phyloP scores from a whole-genome alignment of 2,329 filamentous ascomycete genomes.

The Gremmenia infestans region DNA sequence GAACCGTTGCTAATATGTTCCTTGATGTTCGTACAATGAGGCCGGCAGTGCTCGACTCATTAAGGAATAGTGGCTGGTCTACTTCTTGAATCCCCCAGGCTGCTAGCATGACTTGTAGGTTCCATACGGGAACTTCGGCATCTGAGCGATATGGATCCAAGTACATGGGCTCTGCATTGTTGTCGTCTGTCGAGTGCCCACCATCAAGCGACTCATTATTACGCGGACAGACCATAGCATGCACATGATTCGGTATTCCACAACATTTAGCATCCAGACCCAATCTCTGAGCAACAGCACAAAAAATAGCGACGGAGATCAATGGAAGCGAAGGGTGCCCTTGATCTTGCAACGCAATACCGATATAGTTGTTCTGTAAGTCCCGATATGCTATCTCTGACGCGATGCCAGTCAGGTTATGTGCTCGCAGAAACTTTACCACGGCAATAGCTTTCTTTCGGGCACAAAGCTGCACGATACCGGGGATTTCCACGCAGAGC shows the following conservation, averaged over 20 bases:
- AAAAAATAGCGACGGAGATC: slow-evolving; percentile 83
- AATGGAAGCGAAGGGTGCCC: slow-evolving; percentile 78
- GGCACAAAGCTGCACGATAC: slow-evolving; percentile 52
- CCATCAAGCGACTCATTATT: slow-evolving; percentile 57
- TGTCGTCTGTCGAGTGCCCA: slow-evolving; percentile 33
- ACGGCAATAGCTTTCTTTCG: slow-evolving; percentile 64
- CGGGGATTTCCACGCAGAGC: slow-evolving; percentile 49
- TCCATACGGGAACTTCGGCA: slow-evolving; percentile 56
- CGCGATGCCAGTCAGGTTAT: slow-evolving; percentile 67
- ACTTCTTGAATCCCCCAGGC: slow-evolving; percentile 38
- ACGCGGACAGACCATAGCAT: slow-evolving; percentile 67
- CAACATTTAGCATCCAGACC: slow-evolving; percentile 74
- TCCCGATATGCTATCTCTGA: slow-evolving; percentile 65
- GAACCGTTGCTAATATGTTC: slow-evolving; percentile 73
- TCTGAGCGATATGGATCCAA: slow-evolving; percentile 75
- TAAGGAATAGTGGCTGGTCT: slow-evolving; percentile 50
- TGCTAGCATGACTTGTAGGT: slow-evolving; percentile 57
- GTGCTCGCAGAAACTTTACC: slow-evolving; percentile 62
- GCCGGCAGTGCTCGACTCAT: slow-evolving; percentile 57
- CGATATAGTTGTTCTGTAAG: slow-evolving; percentile 83
- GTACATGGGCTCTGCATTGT: slow-evolving; percentile 59
- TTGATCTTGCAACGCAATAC: slow-evolving; percentile 67
- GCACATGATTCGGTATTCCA: slow-evolving; percentile 79
- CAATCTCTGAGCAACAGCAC: slow-evolving; percentile 67
- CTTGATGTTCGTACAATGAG: slow-evolving; percentile 71